phyloP scores from a whole-genome alignment of 2,329 filamentous ascomycete species.

The Xylaria hypoxylon region DNA sequence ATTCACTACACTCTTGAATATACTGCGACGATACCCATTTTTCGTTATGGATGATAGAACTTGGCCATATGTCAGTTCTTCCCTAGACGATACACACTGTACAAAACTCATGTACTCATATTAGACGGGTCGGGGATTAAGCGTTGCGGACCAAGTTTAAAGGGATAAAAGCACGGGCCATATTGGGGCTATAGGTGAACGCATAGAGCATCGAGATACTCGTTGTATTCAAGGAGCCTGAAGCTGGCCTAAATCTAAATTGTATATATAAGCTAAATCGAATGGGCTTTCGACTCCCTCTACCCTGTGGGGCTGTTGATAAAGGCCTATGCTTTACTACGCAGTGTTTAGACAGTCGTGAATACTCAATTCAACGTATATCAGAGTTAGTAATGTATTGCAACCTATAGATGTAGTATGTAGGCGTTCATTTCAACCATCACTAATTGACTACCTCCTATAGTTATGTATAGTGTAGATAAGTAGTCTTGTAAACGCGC shows the following conservation, averaged over 20 bases:
- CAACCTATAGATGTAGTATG: no score
- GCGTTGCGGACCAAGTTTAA: not conserved
- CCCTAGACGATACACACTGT: not conserved
- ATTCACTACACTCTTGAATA: not conserved
- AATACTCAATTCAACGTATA: not conserved
- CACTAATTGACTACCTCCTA: no score
- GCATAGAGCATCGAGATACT: not conserved
- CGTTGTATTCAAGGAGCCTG: not conserved
- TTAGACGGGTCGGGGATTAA: not conserved
- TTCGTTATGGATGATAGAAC: not conserved
- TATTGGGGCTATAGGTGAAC: not conserved
- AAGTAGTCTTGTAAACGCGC: no score
- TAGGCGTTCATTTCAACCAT: no score
- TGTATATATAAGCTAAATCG: constrained; percentile 2
- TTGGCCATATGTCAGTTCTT: no score
- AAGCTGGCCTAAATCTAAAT: not conserved
- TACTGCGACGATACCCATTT: not conserved
- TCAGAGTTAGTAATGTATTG: not conserved
- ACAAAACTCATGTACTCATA: constrained; percentile 15
- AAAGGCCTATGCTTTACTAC: not conserved
- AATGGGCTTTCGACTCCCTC: not conserved
- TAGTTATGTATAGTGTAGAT: no score
- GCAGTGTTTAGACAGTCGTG: not conserved
- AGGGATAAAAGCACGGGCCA: not conserved
- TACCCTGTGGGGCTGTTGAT: not conserved